Base-by-base conservation (phyloP, 164 flowering plant genomes). In the Santalum album region DNA sequence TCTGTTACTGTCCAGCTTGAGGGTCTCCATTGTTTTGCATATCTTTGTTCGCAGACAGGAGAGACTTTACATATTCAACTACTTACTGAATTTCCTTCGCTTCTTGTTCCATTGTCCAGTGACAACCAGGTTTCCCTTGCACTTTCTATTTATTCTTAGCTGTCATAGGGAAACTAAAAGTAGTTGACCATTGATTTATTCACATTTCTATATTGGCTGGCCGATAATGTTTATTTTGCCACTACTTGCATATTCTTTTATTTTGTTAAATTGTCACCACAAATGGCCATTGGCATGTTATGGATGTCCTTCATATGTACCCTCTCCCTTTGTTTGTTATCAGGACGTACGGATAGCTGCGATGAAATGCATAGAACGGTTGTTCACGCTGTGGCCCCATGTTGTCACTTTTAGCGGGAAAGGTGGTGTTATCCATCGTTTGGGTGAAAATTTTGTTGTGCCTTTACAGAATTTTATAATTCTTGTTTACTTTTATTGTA, bases 81-180 rank as follows among this genome's bases (percentile, higher is more conserved):
- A 48, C 69, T 83, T 0, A 62, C 67, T 1, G 78, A 69, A 49
- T 78, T 87, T 60, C 90, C 96, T 51, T 75, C 84, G n/a, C 45
- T 86, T 66, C 77, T 91, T 57, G 80, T 91, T 58, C 89, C 95
- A 52, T 69, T 92, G 65, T 74, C 77, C 27, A 71, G 80, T 78
- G 79, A 76, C 44, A 59, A 74, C 51, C 83, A 81, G 98, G 98
- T 90, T 51, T 50, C 10, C 3, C 40, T 7, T 36, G 7, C 16
- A 15, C 5, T 43, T 43, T 43, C 21, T 43, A 43, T 12, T 43
- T 4, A 16, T 43, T 43, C n/a, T 43, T 4, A 12, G 34, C 34
- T 3, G 34, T 9, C 34, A 29, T 29, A 29, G 34, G 34, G 6
- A 29, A n/a, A n/a, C n/a, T n/a, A n/a, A n/a, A n/a, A n/a, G n/a